Base-by-base conservation (phyloP, 2,329 filamentous ascomycete species). In the Talaromyces sp. region DNA sequence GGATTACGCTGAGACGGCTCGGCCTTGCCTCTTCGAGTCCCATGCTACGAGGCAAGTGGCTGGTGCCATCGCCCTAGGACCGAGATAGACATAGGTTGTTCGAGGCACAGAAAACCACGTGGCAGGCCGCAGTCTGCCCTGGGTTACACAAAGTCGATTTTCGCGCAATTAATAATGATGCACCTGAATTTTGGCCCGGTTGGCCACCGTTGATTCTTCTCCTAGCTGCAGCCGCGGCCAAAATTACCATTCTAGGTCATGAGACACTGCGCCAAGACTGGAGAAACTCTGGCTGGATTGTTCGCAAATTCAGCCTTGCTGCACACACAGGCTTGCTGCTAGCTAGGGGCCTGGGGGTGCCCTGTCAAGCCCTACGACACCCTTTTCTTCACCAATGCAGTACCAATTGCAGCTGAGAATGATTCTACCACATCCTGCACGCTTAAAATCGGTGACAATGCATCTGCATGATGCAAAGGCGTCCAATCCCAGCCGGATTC, bases 11-110 rank as follows among this genome's bases (percentile, higher is more conserved):
- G 43, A 19, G 41, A 21, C 17, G 17, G 19, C 17, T 21, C 1
- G 49, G 27, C 58, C 27, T 60, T 32, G 31, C 59, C 55, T 3
- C 32, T 61, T 58, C 19, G 26, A 56, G 59, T 35, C 55, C 46
- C 38, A 61, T 58, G 19, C 8, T 49, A 56, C 59, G 59, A 61
- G 59, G 51, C 52, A 59, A 54, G 58, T 46, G 43, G 43, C 43
- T 46, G 13, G 19, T 24, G 6, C 19, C n/a, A 4, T 46, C 43
- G 43, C 21, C 43, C 21, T 24, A 24, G 43, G 21, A 24, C 21
- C 49, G 14, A 52, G 24, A 27, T 29, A 7, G 49, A 21, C 10
- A 29, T 27, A 26, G 21, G 14, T 26, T 52, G 24, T 24, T 29
- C 1, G 8, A 27, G 24, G 17, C 24, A 19, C 9, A 52, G 13